Base-by-base conservation (phyloP, 495 filamentous ascomycete genomes). In the Aspergillus ellipticus region DNA sequence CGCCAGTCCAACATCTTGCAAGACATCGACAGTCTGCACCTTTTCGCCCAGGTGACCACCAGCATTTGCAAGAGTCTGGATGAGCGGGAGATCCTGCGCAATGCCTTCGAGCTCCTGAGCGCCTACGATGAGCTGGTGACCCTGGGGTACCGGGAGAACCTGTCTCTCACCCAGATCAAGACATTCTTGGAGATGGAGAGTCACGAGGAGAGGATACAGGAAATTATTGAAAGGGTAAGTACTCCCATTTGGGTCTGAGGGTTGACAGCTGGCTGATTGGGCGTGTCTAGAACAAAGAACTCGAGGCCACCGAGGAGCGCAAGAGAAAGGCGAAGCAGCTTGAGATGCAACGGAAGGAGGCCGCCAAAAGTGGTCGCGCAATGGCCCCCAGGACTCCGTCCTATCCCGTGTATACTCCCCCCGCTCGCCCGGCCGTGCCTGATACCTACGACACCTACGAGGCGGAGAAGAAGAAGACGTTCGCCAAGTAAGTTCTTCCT, bases 151-250 rank as follows among this genome's bases (percentile, higher is more conserved):
- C 74, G 95, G 66, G 94, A 98, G 77, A 98, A 97, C 66, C 77
- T 97, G 51, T 92, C 92, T 21, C 79, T 97, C 29, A 87, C 83
- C 63, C 94, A 98, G 76, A 97, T 98, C 75, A 96, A 93, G 80
- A 96, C 94, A 0, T 98, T 98, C 77, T 65, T 98, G 60, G 94
- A 97, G 69, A 98, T 98, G 94, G 95, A 97, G 75, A 91, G 86
- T 74, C 94, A 97, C 65, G 95, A 98, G 74, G 94, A 97, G 79
- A 85, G 94, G 63, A 96, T 98, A 54, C 94, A 97, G 66, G 92
- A 96, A 67, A 96, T 97, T 42, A 96, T 97, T 69, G 89, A 93
- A 53, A 81, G 90, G 73, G 90, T 95, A 83, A 52, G 74, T 70
- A 47, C 26, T 22, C 10, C 0, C 21, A 10, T 29, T 16, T 28